These are phyloP conservation scores for Zanthoxylum bungeanum DNA, from an alignment of 345 rosid genomes.

Conservation along the genomic window DNA sequence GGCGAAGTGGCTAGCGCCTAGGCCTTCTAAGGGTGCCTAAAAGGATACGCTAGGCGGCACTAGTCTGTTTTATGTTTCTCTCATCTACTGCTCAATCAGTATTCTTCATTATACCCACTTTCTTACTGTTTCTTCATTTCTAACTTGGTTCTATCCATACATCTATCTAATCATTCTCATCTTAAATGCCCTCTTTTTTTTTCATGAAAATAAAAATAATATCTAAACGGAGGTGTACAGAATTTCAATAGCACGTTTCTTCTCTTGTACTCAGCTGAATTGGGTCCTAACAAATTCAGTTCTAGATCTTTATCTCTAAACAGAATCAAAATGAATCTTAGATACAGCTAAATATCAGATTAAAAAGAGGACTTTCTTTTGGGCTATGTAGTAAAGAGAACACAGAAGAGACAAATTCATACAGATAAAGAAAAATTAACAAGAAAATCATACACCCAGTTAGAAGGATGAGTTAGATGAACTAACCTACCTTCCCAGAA, in stretches of 20 bases:
- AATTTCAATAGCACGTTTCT: not conserved
- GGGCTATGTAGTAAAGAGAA: not conserved
- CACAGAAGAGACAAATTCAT: not conserved
- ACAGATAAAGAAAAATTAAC: not conserved
- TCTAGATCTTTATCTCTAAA: not conserved
- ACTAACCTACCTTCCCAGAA: constrained; percentile 67
- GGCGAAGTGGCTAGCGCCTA: no score
- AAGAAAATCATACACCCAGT: not conserved
- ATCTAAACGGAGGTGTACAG: no score
- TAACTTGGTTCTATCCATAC: no score
- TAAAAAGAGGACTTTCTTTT: not conserved
- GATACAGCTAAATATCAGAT: not conserved
- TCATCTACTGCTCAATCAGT: no score
- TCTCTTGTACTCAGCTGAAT: not conserved
- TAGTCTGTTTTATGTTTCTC: no score
- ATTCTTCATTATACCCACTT: no score
- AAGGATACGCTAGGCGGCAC: no score
- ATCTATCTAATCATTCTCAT: no score
- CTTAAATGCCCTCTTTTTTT: no score
- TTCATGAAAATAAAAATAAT: no score
- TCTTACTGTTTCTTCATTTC: no score
- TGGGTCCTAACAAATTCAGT: not conserved
- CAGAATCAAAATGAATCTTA: not conserved
- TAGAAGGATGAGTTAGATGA: not conserved
- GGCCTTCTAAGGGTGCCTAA: no score